Percentiles rank a stretch among this genome's conserved stretches.
phyloP scores from a whole-genome alignment of 805 yeast genomes.

The Debaryomyces tyrocola region DNA sequence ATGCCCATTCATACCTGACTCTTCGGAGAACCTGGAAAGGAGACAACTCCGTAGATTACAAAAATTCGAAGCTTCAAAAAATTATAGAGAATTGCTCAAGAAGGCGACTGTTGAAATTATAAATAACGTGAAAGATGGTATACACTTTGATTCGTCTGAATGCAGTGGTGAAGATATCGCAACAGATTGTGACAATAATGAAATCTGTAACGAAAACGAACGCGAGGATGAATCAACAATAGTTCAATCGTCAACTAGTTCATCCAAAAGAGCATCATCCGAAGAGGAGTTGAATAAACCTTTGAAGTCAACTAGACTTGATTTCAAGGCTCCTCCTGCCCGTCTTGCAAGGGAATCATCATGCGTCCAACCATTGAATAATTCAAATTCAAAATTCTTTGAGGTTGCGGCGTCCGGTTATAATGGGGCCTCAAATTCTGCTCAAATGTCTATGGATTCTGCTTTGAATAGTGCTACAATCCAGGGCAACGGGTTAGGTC shows the following conservation, averaged over 20 bases:
- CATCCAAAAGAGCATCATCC: neutral
- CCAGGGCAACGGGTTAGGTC: slow-evolving; percentile 59
- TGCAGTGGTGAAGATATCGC: slow-evolving; percentile 28
- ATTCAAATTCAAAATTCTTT: slow-evolving; percentile 37
- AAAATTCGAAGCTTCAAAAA: slow-evolving; percentile 41
- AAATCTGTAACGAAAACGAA: slow-evolving; percentile 23
- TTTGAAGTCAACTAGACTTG: slow-evolving; percentile 9
- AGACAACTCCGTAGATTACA: slow-evolving; percentile 39
- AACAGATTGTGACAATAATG: slow-evolving; percentile 22
- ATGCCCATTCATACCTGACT: slow-evolving; percentile 78
- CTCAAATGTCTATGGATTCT: slow-evolving; percentile 42
- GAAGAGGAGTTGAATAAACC: neutral
- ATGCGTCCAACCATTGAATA: slow-evolving; percentile 32
- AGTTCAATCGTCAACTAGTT: neutral
- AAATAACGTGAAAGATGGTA: slow-evolving; percentile 23
- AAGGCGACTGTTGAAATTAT: slow-evolving; percentile 34
- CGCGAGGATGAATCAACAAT: slow-evolving; percentile 12
- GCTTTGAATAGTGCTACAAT: slow-evolving; percentile 33
- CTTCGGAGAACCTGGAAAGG: slow-evolving; percentile 40
- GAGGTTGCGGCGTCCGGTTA: slow-evolving; percentile 47
- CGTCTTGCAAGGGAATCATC: slow-evolving; percentile 37
- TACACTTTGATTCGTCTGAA: slow-evolving; percentile 10
- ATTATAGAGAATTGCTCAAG: slow-evolving; percentile 39
- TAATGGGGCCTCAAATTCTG: slow-evolving; percentile 46
- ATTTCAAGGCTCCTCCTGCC: slow-evolving; percentile 19